These are phyloP conservation scores for Phaffomyces opuntiae DNA, from an alignment of 805 yeast genomes.

Conservation along the genomic window DNA sequence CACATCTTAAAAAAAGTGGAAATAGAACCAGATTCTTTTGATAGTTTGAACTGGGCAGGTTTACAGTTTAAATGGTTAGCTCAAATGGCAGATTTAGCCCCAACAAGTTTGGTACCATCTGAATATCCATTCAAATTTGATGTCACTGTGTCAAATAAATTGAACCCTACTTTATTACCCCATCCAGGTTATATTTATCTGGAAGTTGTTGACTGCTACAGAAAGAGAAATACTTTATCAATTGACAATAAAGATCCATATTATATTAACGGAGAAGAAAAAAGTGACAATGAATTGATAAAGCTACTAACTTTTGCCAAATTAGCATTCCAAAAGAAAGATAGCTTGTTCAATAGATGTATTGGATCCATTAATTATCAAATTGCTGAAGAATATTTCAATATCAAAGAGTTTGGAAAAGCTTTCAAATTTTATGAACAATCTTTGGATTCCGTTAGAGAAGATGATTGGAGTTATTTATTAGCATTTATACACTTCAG, in stretches of 20 bases:
- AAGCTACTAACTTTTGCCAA: conserved; percentile 30
- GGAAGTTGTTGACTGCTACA: conserved; percentile 29
- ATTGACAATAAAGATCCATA: conserved; percentile 14
- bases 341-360: conserved; percentile 29
- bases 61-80: conserved; percentile 64
- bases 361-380: conserved; percentile 40
- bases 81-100: conserved; percentile 43
- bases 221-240: conserved; percentile 14
- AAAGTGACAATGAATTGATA: conserved; percentile 14
- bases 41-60: conserved; percentile 46
- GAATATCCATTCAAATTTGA: conserved; percentile 29
- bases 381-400: conserved; percentile 42
- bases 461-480: conserved; percentile 36
- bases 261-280: not conserved
- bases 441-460: conserved; percentile 29
- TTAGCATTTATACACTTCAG: conserved; percentile 28
- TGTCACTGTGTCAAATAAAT: conserved; percentile 9
- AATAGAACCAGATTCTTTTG: conserved; percentile 21
- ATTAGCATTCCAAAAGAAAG: conserved; percentile 30
- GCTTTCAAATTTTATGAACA: conserved; percentile 36
- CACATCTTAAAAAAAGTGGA: conserved; percentile 28
- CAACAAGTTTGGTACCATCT: conserved; percentile 33
- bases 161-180: conserved; percentile 30
- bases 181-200: conserved; percentile 38
- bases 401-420: conserved; percentile 27